Conservation (phyloP, 1,284 basidiomycete genomes). For the Naganishia liquefaciens region DNA sequence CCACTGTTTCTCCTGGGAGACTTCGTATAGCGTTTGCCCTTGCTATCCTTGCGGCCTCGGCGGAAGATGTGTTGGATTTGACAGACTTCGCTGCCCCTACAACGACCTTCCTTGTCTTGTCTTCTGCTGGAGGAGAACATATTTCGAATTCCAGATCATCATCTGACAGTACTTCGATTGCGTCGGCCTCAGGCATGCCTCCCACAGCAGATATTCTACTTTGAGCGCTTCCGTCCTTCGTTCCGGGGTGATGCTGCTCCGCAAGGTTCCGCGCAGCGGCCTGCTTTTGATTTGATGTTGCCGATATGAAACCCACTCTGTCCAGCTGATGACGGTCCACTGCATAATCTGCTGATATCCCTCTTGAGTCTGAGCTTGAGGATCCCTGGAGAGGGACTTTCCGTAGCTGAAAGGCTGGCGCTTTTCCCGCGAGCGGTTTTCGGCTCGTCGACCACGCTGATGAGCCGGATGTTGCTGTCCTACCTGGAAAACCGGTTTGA, state of each 20-base stretch:
- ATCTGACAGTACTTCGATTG: constrained; percentile 17
- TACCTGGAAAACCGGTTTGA: neutral
- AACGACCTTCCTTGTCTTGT: neutral
- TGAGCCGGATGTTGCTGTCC: neutral
- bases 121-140: constrained; percentile 12
- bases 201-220: neutral
- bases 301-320: neutral
- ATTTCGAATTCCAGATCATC: constrained; percentile 19
- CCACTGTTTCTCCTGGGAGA: neutral
- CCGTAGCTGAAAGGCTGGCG: constrained; percentile 3
- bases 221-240: too few species aligned
- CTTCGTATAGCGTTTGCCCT: constrained; percentile 23
- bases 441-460: neutral
- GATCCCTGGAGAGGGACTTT: constrained; percentile 1
- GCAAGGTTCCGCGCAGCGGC: neutral
- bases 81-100: neutral
- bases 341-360: neutral
- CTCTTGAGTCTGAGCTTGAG: constrained; percentile 19
- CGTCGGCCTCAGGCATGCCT: neutral
- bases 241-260: neutral
- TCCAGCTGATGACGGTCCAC: neutral
- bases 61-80: neutral
- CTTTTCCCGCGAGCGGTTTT: constrained; percentile 9
- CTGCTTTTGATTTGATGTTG: neutral
- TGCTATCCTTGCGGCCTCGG: constrained; percentile 16